Percentiles rank a stretch among this genome's conserved stretches.
Conservation (phyloP, 1,284 basidiomycete species). For the Anthracocystis panici-leucophaei region DNA sequence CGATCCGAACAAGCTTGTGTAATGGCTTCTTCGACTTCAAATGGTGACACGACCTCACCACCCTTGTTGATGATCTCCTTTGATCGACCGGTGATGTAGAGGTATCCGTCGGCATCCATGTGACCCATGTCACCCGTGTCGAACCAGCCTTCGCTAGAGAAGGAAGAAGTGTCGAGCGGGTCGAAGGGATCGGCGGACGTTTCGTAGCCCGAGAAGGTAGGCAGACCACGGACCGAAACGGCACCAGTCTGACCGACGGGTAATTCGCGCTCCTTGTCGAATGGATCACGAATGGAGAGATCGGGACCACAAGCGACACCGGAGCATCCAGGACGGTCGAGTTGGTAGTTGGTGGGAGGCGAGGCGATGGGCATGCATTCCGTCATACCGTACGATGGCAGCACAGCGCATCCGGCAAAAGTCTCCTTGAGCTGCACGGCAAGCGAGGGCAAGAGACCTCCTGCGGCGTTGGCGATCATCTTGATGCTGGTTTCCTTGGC, state of each 20-base stretch:
- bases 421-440: slow-evolving; percentile 68
- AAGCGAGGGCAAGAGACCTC: slow-evolving; percentile 68
- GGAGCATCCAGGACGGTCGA: slow-evolving; percentile 68
- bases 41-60: slow-evolving; percentile 69
- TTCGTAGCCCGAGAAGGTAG: slow-evolving; percentile 69
- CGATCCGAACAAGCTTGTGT: slow-evolving; percentile 67
- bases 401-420: slow-evolving; percentile 63
- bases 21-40: slow-evolving; percentile 69
- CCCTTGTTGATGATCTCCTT: slow-evolving; percentile 70
- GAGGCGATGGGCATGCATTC: slow-evolving; percentile 70
- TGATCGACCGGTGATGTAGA: slow-evolving; percentile 69
- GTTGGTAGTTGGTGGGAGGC: slow-evolving; percentile 67
- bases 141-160: slow-evolving; percentile 69
- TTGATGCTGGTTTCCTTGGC: slow-evolving; percentile 61
- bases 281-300: slow-evolving; percentile 68
- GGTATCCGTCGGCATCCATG: slow-evolving; percentile 69
- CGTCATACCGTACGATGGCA: slow-evolving; percentile 70
- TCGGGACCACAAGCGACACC: slow-evolving; percentile 68
- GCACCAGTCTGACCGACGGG: slow-evolving; percentile 67
- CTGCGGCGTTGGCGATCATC: slow-evolving; percentile 69
- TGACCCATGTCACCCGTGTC: slow-evolving; percentile 70
- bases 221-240: slow-evolving; percentile 66
- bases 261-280: slow-evolving; percentile 65
- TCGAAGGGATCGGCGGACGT: slow-evolving; percentile 57
- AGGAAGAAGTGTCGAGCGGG: slow-evolving; percentile 66